Evolutionary conservation across 768 basidiomycete species (phyloP).

Genomic region (Podaxis sp.): DNA sequence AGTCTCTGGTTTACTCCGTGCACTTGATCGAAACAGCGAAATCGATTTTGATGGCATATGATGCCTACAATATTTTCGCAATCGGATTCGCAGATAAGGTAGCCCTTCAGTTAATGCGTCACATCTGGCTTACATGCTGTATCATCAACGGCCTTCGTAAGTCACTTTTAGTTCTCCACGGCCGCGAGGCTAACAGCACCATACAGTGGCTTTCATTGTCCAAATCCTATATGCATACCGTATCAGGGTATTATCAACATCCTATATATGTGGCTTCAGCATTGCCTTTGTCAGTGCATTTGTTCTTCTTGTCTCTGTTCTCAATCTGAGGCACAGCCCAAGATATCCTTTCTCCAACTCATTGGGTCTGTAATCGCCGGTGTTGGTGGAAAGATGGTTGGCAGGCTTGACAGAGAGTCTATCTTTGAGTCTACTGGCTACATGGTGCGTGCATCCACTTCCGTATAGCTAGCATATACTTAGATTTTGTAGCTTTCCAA

Average conservation of each 20-base stretch:
- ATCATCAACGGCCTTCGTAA: neutral
- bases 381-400: neutral
- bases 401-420: neutral
- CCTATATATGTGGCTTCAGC: neutral
- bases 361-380: neutral
- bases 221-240: constrained; percentile 29
- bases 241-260: constrained; percentile 23
- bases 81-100: neutral
- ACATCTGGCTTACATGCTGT: neutral
- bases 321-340: neutral
- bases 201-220: constrained; percentile 24
- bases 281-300: neutral
- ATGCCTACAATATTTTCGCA: neutral
- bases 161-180: neutral
- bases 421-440: neutral
- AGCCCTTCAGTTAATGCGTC: neutral
- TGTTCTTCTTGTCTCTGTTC: neutral
- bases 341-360: neutral
- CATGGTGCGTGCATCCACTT: neutral
- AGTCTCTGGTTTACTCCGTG: constrained; percentile 8
- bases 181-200: neutral
- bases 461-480: neutral
- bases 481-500: neutral
- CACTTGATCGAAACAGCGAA: constrained; percentile 1
- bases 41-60: neutral